These are phyloP conservation scores for Colletotrichum incanum DNA, from an alignment of 2,329 filamentous ascomycete species.

Conservation along the genomic window DNA sequence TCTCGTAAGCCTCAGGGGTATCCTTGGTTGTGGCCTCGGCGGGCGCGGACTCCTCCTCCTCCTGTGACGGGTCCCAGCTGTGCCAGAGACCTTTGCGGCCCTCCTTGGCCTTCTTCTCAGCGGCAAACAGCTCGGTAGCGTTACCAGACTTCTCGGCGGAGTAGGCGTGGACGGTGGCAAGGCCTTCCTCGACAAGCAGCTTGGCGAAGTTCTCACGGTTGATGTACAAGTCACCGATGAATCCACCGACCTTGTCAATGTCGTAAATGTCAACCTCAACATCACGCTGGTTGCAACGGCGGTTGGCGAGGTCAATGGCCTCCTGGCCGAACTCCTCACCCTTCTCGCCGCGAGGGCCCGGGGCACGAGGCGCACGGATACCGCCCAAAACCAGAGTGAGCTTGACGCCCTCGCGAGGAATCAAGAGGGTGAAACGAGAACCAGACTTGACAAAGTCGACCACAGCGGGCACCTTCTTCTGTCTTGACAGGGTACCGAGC, in stretches of 20 bases:
- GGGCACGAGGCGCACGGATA: slow-evolving; percentile 90
- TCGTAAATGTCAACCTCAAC: slow-evolving; percentile 96
- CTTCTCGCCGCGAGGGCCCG: slow-evolving; percentile 80
- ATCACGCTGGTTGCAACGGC: slow-evolving; percentile 91
- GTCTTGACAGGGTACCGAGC: slow-evolving; percentile 86
- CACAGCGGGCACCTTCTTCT: slow-evolving; percentile 92
- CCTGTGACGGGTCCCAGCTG: slow-evolving; percentile 91
- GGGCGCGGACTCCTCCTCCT: slow-evolving; percentile 70
- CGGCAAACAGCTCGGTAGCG: slow-evolving; percentile 86
- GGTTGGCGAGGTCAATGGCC: slow-evolving; percentile 91
- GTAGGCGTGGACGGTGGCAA: slow-evolving; percentile 93
- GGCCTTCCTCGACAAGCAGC: slow-evolving; percentile 91
- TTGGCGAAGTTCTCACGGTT: slow-evolving; percentile 98
- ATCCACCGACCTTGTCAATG: slow-evolving; percentile 96
- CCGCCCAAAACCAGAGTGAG: slow-evolving; percentile 95
- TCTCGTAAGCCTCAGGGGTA: slow-evolving; percentile 65
- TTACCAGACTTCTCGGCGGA: slow-evolving; percentile 97
- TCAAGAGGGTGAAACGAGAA: slow-evolving; percentile 91
- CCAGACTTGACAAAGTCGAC: slow-evolving; percentile 99
- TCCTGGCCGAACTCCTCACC: slow-evolving; percentile 96
- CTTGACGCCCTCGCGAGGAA: slow-evolving; percentile 94
- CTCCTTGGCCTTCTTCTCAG: slow-evolving; percentile 92
- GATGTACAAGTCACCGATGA: slow-evolving; percentile 95
- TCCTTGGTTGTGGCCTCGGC: slow-evolving; percentile 66
- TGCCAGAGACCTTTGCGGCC: slow-evolving; percentile 91